Conservation (phyloP, 345 rosid genomes). For the Eucalyptus guilfoylei region DNA sequence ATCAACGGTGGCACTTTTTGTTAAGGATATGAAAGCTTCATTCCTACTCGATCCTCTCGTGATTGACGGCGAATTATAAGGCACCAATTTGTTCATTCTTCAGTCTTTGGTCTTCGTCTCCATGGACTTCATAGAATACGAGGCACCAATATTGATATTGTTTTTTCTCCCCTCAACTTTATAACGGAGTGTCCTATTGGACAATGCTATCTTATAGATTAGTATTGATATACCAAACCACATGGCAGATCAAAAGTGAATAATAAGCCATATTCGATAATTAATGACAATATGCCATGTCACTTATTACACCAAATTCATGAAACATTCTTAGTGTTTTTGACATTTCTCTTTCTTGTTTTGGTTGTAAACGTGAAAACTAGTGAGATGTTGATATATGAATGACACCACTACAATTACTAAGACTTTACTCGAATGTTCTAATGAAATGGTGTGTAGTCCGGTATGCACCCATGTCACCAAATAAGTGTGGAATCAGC, state of each 20-base stretch:
- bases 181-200: neutral
- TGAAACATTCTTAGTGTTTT: too few species aligned
- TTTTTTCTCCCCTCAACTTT: neutral
- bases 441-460: neutral
- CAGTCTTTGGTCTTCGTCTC: neutral
- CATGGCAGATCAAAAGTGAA: neutral
- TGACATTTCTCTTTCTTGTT: too few species aligned
- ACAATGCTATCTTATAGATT: neutral
- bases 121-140: too few species aligned
- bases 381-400: neutral
- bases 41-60: neutral
- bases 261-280: neutral
- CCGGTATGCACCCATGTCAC: neutral
- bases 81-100: neutral
- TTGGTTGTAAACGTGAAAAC: neutral
- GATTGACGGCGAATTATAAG: neutral
- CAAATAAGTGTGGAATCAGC: too few species aligned
- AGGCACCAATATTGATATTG: too few species aligned
- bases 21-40: neutral
- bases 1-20: neutral
- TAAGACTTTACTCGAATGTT: neutral
- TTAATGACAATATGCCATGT: neutral
- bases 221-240: neutral
- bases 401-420: neutral
- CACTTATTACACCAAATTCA: too few species aligned